Evolutionary conservation across 1,139 yeast species (phyloP).

Genomic region (Blastobotrys petasosporus): DNA sequence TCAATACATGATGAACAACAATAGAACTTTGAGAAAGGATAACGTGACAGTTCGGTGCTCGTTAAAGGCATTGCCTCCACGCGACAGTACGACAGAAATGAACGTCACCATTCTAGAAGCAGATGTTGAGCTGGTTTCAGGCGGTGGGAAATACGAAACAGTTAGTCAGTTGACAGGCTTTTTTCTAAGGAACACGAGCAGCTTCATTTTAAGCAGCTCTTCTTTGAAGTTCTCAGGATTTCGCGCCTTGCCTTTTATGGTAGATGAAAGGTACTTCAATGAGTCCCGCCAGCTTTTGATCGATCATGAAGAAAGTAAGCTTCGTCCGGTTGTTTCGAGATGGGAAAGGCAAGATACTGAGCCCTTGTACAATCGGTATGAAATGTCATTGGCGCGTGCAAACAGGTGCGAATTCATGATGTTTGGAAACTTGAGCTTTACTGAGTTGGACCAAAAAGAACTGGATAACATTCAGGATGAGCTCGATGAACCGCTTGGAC

Average conservation of each 20-base stretch:
- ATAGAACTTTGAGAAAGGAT: too few species aligned
- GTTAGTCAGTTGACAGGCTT: too few species aligned
- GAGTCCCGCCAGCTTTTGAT: slow-evolving; percentile 37
- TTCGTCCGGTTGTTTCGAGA: too few species aligned
- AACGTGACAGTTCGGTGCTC: too few species aligned
- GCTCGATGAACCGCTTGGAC: slow-evolving; percentile 61
- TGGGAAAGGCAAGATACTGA: too few species aligned
- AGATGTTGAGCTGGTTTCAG: slow-evolving; percentile 11
- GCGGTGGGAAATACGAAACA: too few species aligned
- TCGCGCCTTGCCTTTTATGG: slow-evolving; percentile 43
- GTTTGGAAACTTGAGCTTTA: slow-evolving; percentile 62
- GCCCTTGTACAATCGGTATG: slow-evolving; percentile 46
- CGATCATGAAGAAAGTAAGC: background rate
- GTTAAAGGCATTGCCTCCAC: too few species aligned
- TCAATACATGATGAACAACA: too few species aligned
- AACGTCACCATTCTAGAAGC: slow-evolving; percentile 23
- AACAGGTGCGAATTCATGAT: slow-evolving; percentile 65
- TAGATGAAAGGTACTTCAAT: slow-evolving; percentile 39
- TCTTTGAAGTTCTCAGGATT: slow-evolving; percentile 71
- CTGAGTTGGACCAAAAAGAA: slow-evolving; percentile 48
- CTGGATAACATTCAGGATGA: slow-evolving; percentile 65
- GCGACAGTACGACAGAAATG: background rate
- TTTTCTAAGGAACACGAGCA: slow-evolving; percentile 57
- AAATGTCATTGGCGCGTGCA: slow-evolving; percentile 31
- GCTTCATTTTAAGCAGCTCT: slow-evolving; percentile 55